A percentile compares a stretch with the other conserved stretches of the same genome.
Evolutionary conservation across 768 basidiomycete genomes (phyloP).

Genomic region (Trametes gibbosa): DNA sequence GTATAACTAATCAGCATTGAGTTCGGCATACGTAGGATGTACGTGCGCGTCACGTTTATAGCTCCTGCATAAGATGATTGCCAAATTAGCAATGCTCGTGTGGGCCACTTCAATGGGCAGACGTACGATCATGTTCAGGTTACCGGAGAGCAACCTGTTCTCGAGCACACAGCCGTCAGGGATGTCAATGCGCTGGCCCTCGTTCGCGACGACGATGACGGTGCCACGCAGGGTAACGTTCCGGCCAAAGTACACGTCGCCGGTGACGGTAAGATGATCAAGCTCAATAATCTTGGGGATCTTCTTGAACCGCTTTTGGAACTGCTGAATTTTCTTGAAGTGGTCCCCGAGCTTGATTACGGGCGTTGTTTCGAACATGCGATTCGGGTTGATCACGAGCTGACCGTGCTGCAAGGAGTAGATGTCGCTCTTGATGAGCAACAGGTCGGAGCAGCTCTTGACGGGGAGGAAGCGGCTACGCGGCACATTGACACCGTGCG

Average conservation of each 20-base stretch:
- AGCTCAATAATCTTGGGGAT: constrained; percentile 89
- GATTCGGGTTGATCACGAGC: constrained; percentile 75
- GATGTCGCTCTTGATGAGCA: constrained; percentile 89
- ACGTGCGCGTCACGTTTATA: constrained; percentile 22
- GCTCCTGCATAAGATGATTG: constrained; percentile 26
- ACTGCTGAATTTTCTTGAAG: constrained; percentile 94
- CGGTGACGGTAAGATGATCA: constrained; percentile 92
- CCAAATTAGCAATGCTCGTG: not conserved
- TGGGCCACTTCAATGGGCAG: not conserved
- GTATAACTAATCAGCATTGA: not conserved
- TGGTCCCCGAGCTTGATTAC: constrained; percentile 96
- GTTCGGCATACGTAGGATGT: not conserved
- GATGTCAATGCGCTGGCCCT: constrained; percentile 56
- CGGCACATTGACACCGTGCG: constrained; percentile 93
- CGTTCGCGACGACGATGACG: constrained; percentile 82
- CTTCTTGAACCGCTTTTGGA: constrained; percentile 94
- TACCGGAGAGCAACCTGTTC: constrained; percentile 68
- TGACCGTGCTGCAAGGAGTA: constrained; percentile 89
- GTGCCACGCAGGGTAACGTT: constrained; percentile 86
- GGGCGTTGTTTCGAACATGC: constrained; percentile 88
- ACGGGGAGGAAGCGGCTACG: constrained; percentile 92
- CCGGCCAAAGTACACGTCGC: constrained; percentile 87
- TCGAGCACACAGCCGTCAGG: constrained; percentile 58
- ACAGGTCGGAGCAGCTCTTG: constrained; percentile 82
- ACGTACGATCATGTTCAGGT: constrained; percentile 69